Evolutionary conservation across 139 green algal genomes (phyloP).

Genomic region (Parachlorella kessleri): DNA sequence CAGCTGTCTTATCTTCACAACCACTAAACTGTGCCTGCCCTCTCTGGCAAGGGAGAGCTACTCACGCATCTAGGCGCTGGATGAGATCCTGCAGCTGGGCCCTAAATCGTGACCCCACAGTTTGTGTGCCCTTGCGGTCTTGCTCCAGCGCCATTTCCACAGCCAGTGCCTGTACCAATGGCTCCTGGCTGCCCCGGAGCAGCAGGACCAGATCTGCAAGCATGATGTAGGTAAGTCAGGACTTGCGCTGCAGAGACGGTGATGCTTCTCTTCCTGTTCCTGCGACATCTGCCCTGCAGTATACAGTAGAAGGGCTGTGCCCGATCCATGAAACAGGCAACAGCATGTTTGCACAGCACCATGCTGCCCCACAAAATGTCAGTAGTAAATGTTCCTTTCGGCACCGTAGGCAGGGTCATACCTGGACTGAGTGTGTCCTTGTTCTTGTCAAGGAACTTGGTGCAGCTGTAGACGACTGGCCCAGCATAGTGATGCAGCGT

Average conservation of each 20-base stretch:
- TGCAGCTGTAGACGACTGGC: constrained; percentile 60
- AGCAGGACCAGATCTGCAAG: constrained; percentile 81
- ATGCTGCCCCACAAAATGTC: no score
- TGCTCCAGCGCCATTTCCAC: constrained; percentile 58
- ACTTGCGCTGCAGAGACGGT: no score
- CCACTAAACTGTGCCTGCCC: background rate
- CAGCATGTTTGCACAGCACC: no score
- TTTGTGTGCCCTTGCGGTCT: constrained; percentile 39
- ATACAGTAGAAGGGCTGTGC: no score
- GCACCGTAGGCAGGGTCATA: no score
- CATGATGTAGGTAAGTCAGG: no score
- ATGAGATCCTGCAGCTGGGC: constrained; percentile 83
- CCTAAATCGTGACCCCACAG: constrained; percentile 71
- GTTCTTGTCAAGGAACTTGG: constrained; percentile 87
- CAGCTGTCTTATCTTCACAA: no score
- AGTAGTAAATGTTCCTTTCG: no score
- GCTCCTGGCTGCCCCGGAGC: constrained; percentile 47
- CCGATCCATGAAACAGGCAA: no score
- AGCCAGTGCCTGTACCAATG: constrained; percentile 62
- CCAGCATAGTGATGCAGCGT: constrained; percentile 85
- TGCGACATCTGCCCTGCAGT: no score
- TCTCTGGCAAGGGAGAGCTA: background rate
- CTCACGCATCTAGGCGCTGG: constrained; percentile 62
- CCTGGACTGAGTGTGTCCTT: constrained; percentile 65
- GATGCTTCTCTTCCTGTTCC: no score